A percentile compares a stretch with the other conserved stretches of the same genome.
phyloP scores from a whole-genome alignment of 352 stramenopile species.

The Phytophthora cactorum region DNA sequence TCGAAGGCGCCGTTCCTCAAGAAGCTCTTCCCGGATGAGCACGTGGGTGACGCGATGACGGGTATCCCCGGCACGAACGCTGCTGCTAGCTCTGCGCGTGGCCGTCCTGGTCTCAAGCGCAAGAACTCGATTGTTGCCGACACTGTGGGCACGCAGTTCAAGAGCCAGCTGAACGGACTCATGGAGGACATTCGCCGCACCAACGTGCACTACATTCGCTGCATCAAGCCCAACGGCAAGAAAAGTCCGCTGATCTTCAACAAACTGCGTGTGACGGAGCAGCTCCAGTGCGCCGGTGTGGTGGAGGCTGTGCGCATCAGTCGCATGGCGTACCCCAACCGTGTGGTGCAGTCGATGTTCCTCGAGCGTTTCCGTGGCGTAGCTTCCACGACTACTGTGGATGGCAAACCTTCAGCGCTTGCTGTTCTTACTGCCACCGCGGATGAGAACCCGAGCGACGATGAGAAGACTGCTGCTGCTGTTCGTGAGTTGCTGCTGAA shows the following conservation, averaged over 20 bases:
- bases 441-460: slow-evolving; percentile 44
- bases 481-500: slow-evolving; percentile 65
- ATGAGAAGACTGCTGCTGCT: slow-evolving; percentile 43
- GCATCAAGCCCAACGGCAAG: slow-evolving; percentile 98
- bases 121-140: slow-evolving; percentile 86
- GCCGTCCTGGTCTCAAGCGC: slow-evolving; percentile 57
- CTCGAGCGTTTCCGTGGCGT: slow-evolving; percentile 85
- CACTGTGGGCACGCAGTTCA: slow-evolving; percentile 93
- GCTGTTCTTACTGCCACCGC: slow-evolving; percentile 42
- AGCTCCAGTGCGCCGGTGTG: slow-evolving; percentile 98
- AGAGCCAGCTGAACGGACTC: slow-evolving; percentile 92
- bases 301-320: slow-evolving; percentile 98
- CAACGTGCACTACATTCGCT: slow-evolving; percentile 98
- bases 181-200: slow-evolving; percentile 96
- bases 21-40: slow-evolving; percentile 80
- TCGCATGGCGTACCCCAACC: slow-evolving; percentile 98
- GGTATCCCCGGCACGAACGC: slow-evolving; percentile 41
- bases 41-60: slow-evolving; percentile 53
- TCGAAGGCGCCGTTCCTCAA: slow-evolving; percentile 75
- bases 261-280: slow-evolving; percentile 93
- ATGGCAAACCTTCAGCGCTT: slow-evolving; percentile 35
- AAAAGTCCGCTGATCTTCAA: slow-evolving; percentile 92
- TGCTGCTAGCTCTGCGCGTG: slow-evolving; percentile 25
- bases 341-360: slow-evolving; percentile 91
- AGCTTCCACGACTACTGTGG: slow-evolving; percentile 32